Percentiles rank a stretch among this genome's conserved stretches.
Conservation (phyloP, 768 basidiomycete genomes). For the Trametes elegans region DNA sequence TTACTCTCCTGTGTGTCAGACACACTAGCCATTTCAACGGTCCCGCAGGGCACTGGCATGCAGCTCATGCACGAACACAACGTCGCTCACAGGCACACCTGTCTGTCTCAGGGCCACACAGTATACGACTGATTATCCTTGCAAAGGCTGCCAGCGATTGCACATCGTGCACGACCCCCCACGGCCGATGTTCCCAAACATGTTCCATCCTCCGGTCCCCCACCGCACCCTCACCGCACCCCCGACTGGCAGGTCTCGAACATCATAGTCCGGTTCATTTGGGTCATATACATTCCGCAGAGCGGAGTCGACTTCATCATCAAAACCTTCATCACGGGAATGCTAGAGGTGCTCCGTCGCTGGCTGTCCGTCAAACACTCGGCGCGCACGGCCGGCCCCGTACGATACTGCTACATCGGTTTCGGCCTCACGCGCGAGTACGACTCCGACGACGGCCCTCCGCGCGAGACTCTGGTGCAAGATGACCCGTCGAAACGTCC, state of each 20-base stretch:
- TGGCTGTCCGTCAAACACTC: constrained; percentile 14
- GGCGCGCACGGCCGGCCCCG: constrained; percentile 32
- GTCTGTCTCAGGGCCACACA: neutral
- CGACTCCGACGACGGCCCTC: constrained; percentile 9
- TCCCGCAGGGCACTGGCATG: constrained; percentile 17
- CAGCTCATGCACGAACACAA: constrained; percentile 18
- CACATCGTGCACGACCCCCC: constrained; percentile 18
- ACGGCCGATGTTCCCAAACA: constrained; percentile 4
- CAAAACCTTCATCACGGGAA: too few relatives aligned
- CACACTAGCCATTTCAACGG: neutral
- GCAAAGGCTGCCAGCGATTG: neutral
- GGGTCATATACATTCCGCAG: too few relatives aligned
- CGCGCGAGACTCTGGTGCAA: constrained; percentile 18
- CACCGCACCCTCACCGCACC: too few relatives aligned
- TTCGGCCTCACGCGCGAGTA: constrained; percentile 16
- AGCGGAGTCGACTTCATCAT: too few relatives aligned
- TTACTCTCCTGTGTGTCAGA: neutral
- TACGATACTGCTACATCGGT: constrained; percentile 25
- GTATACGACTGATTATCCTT: neutral
- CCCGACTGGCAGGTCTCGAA: too few relatives aligned
- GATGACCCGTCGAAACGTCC: constrained; percentile 27
- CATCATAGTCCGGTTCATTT: too few relatives aligned
- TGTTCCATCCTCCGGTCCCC: constrained; percentile 23
- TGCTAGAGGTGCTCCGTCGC: constrained; percentile 25
- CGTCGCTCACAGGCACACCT: constrained; percentile 15